Evolutionary conservation across 139 green algal genomes (phyloP), one percentile per base, ranked within the genome.

Genomic region (Micromonas commoda): DNA sequence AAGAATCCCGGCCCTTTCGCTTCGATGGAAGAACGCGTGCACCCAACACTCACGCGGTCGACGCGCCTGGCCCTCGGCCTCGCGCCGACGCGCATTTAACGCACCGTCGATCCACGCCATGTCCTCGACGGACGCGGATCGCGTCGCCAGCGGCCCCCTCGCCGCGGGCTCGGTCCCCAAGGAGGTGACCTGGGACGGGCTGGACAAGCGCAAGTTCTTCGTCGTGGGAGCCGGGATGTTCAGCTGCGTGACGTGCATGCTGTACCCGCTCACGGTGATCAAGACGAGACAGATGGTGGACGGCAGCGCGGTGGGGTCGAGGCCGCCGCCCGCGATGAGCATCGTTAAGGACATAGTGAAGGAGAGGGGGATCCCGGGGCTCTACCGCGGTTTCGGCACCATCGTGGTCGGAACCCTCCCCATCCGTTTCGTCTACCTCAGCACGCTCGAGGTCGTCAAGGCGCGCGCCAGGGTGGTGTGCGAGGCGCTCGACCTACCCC

Each of bases 191-290:
- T 82, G 78, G 78, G 70, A 82, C 21, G n/a, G 88, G 77, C 80
- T 97, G 21, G 90, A 97, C 84, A 97, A 97, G 78, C 63, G 29
- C 1, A 94, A 94, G 53, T 96, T 97, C 66, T 94, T 97, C 54
- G 67, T 91, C 0, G 74, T 91, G 20, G 93, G 93, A 0, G 79
- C 88, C 3, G 90, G 85, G 0, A 61, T 97, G 52, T 97, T 97
- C 80, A 86, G 79, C 23, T 87, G 86, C 21, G 84, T 97, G 2
- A 95, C 92, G 0, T 82, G 84, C 13, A 57, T 67, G 9, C 85
- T 98, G 5, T 98, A 90, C 79, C 94, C 94, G 1, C 77, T 98
- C 0, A 87, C 87, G 0, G 94, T 98, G 0, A 88, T 98, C 29
- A 98, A 98, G 75, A 98, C 94, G 0, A 88, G 39, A 38, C 68